Percentiles rank a stretch among this genome's conserved stretches.
Evolutionary conservation across 345 rosid species (phyloP).

Genomic region (Salix purpurea): DNA sequence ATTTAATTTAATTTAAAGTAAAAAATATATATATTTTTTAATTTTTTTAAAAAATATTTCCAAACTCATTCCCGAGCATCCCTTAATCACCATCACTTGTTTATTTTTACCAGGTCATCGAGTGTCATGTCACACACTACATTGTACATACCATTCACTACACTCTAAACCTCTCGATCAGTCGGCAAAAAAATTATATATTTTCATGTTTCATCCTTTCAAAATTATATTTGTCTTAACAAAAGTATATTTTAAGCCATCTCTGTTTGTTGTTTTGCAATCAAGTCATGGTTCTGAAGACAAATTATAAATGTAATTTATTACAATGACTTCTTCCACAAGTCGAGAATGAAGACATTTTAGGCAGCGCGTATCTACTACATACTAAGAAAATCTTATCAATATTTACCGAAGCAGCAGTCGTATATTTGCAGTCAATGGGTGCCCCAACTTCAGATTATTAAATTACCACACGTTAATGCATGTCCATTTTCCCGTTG

Average conservation of each 20-base stretch:
- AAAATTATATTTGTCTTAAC: background rate
- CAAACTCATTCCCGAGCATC: too few relatives aligned
- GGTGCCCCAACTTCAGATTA: background rate
- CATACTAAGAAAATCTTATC: conserved; percentile 9
- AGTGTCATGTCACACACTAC: conserved; percentile 10
- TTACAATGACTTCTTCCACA: conserved; percentile 7
- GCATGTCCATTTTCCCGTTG: conserved; percentile 12
- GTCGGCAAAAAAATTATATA: background rate
- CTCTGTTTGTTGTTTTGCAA: conserved; percentile 29
- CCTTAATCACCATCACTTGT: background rate
- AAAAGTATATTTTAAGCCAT: conserved; percentile 6
- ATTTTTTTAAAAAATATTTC: too few relatives aligned
- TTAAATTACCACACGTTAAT: background rate
- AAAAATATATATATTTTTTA: too few relatives aligned
- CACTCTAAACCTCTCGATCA: background rate
- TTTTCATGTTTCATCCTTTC: background rate
- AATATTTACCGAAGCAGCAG: background rate
- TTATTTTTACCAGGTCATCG: background rate
- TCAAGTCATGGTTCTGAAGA: conserved; percentile 12
- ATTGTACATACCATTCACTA: background rate
- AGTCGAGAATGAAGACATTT: conserved; percentile 31
- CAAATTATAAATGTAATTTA: background rate
- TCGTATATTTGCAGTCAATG: conserved; percentile 7
- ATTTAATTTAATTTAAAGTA: too few relatives aligned
- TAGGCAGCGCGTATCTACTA: conserved; percentile 18